These are phyloP conservation scores for Sphenostylis stenocarpa DNA, from an alignment of 306 rosid species.

Conservation along the genomic window DNA sequence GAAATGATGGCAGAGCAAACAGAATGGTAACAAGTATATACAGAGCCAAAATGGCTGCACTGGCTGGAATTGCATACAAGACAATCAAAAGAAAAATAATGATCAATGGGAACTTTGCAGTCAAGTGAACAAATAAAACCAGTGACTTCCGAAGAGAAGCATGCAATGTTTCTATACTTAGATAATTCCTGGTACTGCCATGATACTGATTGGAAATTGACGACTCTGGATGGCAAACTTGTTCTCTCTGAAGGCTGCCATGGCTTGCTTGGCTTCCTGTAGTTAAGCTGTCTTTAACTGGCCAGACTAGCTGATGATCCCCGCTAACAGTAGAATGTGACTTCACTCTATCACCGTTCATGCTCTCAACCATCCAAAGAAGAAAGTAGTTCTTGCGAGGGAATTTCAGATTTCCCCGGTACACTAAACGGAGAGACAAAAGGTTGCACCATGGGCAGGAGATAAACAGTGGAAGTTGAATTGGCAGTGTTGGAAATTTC, in stretches of 20 bases:
- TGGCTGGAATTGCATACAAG: constrained; percentile 77
- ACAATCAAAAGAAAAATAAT: constrained; percentile 70
- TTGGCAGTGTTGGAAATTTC: constrained; percentile 72
- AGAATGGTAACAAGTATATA: constrained; percentile 66
- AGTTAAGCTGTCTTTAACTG: constrained; percentile 44
- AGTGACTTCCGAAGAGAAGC: constrained; percentile 56
- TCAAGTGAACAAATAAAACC: constrained; percentile 66
- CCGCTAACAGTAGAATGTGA: constrained; percentile 43
- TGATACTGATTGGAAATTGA: constrained; percentile 28
- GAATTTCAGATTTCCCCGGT: constrained; percentile 62
- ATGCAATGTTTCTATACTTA: constrained; percentile 56
- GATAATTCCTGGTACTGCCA: constrained; percentile 34
- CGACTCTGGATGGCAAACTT: constrained; percentile 43
- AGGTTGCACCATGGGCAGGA: constrained; percentile 93
- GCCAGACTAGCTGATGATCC: constrained; percentile 50
- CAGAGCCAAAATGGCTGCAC: constrained; percentile 81
- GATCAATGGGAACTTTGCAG: constrained; percentile 79
- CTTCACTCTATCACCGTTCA: constrained; percentile 69
- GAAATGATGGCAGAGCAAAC: constrained; percentile 84
- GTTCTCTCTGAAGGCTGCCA: constrained; percentile 49
- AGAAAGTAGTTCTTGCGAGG: constrained; percentile 88
- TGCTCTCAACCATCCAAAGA: constrained; percentile 91
- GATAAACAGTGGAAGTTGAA: constrained; percentile 86
- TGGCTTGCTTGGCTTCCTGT: constrained; percentile 41
- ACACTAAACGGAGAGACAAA: constrained; percentile 71